phyloP scores from a whole-genome alignment of 2,329 filamentous ascomycete species.

The Aspergillus viridinutans region DNA sequence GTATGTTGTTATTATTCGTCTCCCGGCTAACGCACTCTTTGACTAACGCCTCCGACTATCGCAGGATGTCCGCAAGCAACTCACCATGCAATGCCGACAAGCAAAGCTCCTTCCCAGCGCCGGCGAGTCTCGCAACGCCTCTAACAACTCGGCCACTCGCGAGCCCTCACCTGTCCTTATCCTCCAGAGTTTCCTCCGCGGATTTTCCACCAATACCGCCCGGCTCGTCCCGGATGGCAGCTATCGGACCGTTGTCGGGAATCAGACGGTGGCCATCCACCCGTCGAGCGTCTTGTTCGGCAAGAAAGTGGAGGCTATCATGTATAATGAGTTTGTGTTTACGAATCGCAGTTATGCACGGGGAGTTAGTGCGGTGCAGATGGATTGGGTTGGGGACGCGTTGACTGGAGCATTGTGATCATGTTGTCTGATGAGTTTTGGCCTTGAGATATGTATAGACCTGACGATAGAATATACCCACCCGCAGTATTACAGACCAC shows the following conservation, averaged over 20 bases:
- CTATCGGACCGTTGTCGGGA: constrained; percentile 58
- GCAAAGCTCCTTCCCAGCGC: constrained; percentile 40
- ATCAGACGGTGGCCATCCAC: constrained; percentile 60
- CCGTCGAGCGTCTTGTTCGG: constrained; percentile 59
- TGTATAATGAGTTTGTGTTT: constrained; percentile 64
- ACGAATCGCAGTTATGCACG: constrained; percentile 61
- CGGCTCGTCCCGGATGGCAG: constrained; percentile 57
- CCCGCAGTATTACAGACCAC: neutral
- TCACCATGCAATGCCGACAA: constrained; percentile 52
- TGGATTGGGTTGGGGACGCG: constrained; percentile 58
- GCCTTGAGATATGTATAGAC: neutral
- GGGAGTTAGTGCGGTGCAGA: constrained; percentile 58
- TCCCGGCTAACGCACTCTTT: neutral
- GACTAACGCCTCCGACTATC: constrained; percentile 5
- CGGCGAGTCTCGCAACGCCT: constrained; percentile 11
- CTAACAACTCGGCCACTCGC: constrained; percentile 11
- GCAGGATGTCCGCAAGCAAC: constrained; percentile 58
- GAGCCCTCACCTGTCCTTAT: constrained; percentile 47
- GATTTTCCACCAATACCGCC: constrained; percentile 59
- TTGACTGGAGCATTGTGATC: constrained; percentile 20
- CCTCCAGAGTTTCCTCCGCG: constrained; percentile 55
- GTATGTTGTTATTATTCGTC: constrained; percentile 21
- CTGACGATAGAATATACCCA: neutral
- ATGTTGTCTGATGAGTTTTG: neutral
- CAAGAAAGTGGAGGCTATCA: constrained; percentile 57